Conservation (phyloP, 768 basidiomycete species). For the Mycena galopus region DNA sequence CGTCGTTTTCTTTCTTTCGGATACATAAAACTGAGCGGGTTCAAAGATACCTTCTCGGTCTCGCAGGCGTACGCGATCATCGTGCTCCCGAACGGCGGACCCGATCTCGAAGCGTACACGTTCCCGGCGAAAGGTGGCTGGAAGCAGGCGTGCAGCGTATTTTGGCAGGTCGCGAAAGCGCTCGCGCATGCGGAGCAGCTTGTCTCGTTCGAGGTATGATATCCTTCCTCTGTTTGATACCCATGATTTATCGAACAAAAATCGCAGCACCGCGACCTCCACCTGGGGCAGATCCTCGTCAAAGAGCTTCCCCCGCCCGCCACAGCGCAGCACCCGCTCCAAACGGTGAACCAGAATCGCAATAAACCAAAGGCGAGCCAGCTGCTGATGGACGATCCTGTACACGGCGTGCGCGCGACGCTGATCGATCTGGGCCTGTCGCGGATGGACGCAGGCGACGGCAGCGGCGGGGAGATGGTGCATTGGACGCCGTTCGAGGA, state of each 20-base stretch:
- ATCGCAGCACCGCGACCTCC: conserved; percentile 95
- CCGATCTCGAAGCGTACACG: conserved; percentile 88
- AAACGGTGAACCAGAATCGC: conserved; percentile 51
- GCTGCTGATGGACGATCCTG: conserved; percentile 71
- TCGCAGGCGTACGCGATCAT: conserved; percentile 92
- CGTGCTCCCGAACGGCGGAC: conserved; percentile 90
- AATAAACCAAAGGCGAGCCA: conserved; percentile 36
- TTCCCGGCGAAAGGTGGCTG: conserved; percentile 77
- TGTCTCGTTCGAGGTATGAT: conserved; percentile 87
- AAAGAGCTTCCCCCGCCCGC: conserved; percentile 56
- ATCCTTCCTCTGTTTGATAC: neutral
- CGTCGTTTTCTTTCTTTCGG: conserved; percentile 21
- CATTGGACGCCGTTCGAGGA: conserved; percentile 90
- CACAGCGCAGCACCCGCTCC: conserved; percentile 43
- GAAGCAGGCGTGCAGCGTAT: conserved; percentile 89
- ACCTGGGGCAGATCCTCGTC: conserved; percentile 96
- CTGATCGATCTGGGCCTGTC: conserved; percentile 97
- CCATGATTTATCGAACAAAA: conserved; percentile 8
- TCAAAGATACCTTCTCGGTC: conserved; percentile 77
- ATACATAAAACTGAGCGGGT: neutral
- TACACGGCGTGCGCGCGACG: conserved; percentile 81
- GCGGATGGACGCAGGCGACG: conserved; percentile 76
- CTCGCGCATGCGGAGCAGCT: conserved; percentile 85
- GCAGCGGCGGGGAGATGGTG: conserved; percentile 56
- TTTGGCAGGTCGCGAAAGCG: conserved; percentile 89